phyloP scores from a whole-genome alignment of 352 stramenopile species.

The Vaucheria bursata region DNA sequence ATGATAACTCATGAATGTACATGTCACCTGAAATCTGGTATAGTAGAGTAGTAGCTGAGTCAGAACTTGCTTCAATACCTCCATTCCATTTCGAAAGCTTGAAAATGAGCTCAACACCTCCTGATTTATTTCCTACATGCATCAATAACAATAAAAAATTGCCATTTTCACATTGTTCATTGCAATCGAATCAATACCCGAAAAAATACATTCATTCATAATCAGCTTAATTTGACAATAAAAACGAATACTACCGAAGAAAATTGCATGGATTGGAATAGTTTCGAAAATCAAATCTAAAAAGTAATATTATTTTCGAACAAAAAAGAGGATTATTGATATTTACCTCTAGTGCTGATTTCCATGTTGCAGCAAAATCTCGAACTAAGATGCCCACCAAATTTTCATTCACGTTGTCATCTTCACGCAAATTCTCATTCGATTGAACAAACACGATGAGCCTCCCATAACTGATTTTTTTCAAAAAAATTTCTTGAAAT shows the following conservation, averaged over 20 bases:
- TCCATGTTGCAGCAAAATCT: slow-evolving; percentile 91
- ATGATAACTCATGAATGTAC: too few relatives aligned
- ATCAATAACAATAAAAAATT: slow-evolving; percentile 40
- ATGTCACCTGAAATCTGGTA: slow-evolving; percentile 94
- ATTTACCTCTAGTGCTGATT: slow-evolving; percentile 48
- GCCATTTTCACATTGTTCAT: too few relatives aligned
- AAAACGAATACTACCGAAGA: too few relatives aligned
- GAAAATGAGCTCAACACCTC: slow-evolving; percentile 95
- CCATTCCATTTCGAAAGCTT: slow-evolving; percentile 96
- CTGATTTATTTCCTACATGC: slow-evolving; percentile 92
- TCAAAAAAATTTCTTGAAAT: too few relatives aligned
- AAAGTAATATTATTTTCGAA: too few relatives aligned
- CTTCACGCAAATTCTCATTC: slow-evolving; percentile 14
- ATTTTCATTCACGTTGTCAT: slow-evolving; percentile 64
- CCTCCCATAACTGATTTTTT: slow-evolving; percentile 56
- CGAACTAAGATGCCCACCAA: slow-evolving; percentile 84
- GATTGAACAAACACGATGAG: slow-evolving; percentile 92
- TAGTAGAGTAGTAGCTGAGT: slow-evolving; percentile 97
- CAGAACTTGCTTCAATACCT: slow-evolving; percentile 93
- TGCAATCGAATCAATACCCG: too few relatives aligned
- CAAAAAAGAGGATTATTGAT: too few relatives aligned
- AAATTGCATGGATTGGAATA: too few relatives aligned
- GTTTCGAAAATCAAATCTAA: too few relatives aligned
- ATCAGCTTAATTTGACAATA: too few relatives aligned
- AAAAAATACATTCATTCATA: too few relatives aligned